Evolutionary conservation across 805 yeast species (phyloP), one percentile per base, ranked within the genome.

Genomic region (Cyberlindnera maritima): DNA sequence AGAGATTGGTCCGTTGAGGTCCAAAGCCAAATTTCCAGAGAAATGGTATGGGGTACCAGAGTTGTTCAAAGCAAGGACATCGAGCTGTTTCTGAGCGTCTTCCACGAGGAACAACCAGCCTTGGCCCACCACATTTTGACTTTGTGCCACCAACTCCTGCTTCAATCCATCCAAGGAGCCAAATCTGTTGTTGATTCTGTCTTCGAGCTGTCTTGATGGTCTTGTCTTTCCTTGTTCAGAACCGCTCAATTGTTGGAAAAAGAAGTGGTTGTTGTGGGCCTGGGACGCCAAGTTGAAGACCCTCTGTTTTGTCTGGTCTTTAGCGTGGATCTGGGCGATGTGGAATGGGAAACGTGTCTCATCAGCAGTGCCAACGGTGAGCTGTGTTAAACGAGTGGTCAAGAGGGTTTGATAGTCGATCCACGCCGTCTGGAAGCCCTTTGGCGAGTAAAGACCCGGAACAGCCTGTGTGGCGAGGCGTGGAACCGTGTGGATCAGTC

Each of bases 241-340:
- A 3, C 58, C 44, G 7, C 55, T 49, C 41, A 83, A 68, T 59
- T 85, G 86, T 64, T 85, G 80, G 60, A 90, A 82, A 59, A 86
- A 89, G 42, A 94, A 75, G 68, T 92, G 99, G 70, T 94, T 94
- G 69, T 90, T 91, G 70, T 87, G 92, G 2, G 90, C 83, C 63
- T 87, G 96, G 4, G 96, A 87, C 3, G 98, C 97, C 60, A 76
- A 80, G 68, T 91, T 94, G 74, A 84, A 91, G n/a, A 79, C 66
- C 46, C 79, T 78, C 29, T 90, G 83, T 57, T 79, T 78, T 26
- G 81, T 78, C 26, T 86, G 72, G 52, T 80, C 78, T 58, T 78
- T 77, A 3, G 90, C 85, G 1, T 94, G 80, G 54, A 81, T 76
- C 49, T 81, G 66, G 48, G 82, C 63, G 45, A 88, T 79, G 51